Percentiles rank a stretch among this genome's conserved stretches.
phyloP scores from a whole-genome alignment of 805 yeast genomes.

The Myxozyma udenii region DNA sequence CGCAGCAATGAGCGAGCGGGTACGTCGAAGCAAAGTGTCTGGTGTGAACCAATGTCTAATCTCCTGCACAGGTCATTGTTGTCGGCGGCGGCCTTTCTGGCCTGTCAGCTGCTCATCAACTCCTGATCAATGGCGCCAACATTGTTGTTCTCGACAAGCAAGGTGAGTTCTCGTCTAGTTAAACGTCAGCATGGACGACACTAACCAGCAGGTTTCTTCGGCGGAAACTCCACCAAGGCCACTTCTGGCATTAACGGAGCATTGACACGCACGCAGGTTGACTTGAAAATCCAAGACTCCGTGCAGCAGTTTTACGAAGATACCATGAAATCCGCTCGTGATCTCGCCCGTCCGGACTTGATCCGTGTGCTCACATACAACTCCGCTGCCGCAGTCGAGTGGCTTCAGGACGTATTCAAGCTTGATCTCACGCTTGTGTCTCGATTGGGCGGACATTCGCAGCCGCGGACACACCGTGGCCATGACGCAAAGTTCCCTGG shows the following conservation, averaged over 20 bases:
- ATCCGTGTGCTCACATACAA: constrained; percentile 59
- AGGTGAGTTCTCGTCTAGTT: background rate
- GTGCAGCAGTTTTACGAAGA: constrained; percentile 61
- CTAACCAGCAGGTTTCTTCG: constrained; percentile 44
- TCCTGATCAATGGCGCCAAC: constrained; percentile 52
- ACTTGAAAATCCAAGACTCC: constrained; percentile 51
- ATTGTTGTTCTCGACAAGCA: constrained; percentile 57
- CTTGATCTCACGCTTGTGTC: constrained; percentile 65
- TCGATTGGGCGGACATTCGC: constrained; percentile 80
- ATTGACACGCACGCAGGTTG: constrained; percentile 57
- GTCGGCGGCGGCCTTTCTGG: constrained; percentile 70
- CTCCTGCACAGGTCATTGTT: constrained; percentile 41
- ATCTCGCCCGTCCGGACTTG: constrained; percentile 55
- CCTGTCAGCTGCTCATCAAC: constrained; percentile 58
- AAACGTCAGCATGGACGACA: background rate
- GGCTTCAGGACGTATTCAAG: constrained; percentile 64
- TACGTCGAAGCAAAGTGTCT: background rate
- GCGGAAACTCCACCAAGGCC: constrained; percentile 66
- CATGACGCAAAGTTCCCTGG: constrained; percentile 63
- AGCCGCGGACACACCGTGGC: constrained; percentile 78
- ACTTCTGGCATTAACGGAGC: constrained; percentile 75
- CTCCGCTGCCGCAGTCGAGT: constrained; percentile 64
- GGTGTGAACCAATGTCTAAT: background rate
- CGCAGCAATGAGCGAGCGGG: constrained; percentile 17
- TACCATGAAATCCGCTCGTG: constrained; percentile 63